Evolutionary conservation across 2,329 filamentous ascomycete genomes (phyloP).

Genomic region (Xylaria sp.): DNA sequence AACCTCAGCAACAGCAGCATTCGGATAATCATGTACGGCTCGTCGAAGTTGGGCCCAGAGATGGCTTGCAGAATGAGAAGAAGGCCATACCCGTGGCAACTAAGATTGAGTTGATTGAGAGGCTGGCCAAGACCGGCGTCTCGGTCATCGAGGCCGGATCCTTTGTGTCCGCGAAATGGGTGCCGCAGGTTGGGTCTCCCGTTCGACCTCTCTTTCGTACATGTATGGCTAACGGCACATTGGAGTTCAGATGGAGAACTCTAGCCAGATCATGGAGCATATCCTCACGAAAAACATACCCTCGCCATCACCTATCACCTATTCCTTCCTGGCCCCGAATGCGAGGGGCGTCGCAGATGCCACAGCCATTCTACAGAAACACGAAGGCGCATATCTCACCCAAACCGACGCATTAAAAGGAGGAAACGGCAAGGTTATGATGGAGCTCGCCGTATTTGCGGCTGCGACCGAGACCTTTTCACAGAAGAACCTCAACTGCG

Average conservation of each 20-base stretch:
- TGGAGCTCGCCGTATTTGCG: constrained; percentile 84
- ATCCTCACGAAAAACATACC: constrained; percentile 68
- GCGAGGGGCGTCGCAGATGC: constrained; percentile 76
- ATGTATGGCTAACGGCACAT: constrained; percentile 31
- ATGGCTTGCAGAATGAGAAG: constrained; percentile 77
- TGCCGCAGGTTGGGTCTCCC: constrained; percentile 66
- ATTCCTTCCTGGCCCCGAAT: constrained; percentile 86
- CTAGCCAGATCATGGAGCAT: constrained; percentile 77
- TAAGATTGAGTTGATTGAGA: constrained; percentile 72
- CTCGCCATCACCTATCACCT: constrained; percentile 70
- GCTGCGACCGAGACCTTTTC: constrained; percentile 85
- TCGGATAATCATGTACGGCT: constrained; percentile 56
- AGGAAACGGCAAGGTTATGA: constrained; percentile 58
- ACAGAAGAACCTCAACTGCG: constrained; percentile 84
- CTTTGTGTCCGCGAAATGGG: constrained; percentile 74
- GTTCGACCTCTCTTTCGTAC: not conserved
- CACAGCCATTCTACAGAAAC: constrained; percentile 61
- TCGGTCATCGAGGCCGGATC: constrained; percentile 73
- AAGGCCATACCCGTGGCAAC: constrained; percentile 66
- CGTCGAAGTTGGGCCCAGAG: constrained; percentile 75
- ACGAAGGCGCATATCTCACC: constrained; percentile 63
- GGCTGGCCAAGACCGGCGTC: constrained; percentile 67
- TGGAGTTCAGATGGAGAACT: constrained; percentile 77
- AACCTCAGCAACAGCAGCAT: constrained; percentile 22
- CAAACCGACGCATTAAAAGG: constrained; percentile 58